Conservation (phyloP, 129 eudicot species). For the Tagetes erecta region DNA sequence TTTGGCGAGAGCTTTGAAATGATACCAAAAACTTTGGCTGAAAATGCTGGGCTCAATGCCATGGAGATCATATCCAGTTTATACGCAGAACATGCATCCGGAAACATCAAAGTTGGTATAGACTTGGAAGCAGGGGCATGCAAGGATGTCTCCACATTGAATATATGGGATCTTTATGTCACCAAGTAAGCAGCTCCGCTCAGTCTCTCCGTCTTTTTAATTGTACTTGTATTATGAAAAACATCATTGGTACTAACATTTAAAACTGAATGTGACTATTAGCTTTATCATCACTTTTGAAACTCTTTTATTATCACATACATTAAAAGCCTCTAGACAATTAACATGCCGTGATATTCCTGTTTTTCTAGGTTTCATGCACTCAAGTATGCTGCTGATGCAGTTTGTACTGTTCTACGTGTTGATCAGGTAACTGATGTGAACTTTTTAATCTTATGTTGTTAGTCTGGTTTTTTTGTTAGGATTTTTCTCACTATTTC, state of each 20-base stretch:
- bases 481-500: not conserved
- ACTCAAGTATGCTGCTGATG: conserved; percentile 90
- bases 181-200: conserved; percentile 64
- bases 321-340: not conserved
- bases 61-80: conserved; percentile 90
- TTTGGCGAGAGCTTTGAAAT: conserved; percentile 95
- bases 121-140: conserved; percentile 81
- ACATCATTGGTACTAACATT: too few species aligned
- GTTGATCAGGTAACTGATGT: conserved; percentile 80
- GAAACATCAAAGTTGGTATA: conserved; percentile 84
- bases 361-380: conserved; percentile 65
- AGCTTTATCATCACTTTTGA: not conserved
- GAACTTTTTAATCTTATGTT: not conserved
- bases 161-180: conserved; percentile 78
- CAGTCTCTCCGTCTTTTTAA: not conserved
- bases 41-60: conserved; percentile 95
- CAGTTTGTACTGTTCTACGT: conserved; percentile 82
- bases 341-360: not conserved
- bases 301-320: not conserved
- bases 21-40: conserved; percentile 93
- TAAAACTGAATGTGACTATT: not conserved
- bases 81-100: conserved; percentile 86
- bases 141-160: conserved; percentile 65
- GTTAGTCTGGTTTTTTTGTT: not conserved
- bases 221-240: not conserved